phyloP scores from a whole-genome alignment of 2,329 filamentous ascomycete genomes.

The Aspergillus sojae region DNA sequence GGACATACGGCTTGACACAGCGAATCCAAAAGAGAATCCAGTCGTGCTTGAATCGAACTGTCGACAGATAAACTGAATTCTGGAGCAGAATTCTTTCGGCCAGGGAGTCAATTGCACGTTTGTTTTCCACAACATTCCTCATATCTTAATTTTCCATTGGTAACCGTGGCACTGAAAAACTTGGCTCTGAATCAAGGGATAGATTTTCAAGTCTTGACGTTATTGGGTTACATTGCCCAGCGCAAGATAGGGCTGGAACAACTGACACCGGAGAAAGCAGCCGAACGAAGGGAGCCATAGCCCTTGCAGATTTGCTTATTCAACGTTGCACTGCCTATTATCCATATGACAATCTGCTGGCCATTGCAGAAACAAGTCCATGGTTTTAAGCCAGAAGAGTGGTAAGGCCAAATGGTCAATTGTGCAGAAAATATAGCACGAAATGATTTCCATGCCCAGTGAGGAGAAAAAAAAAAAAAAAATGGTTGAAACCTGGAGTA shows the following conservation, averaged over 20 bases:
- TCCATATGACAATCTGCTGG: not conserved
- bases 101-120: not conserved
- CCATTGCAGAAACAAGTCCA: not conserved
- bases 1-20: not conserved
- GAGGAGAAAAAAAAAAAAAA: not conserved
- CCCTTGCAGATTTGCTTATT: not conserved
- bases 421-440: not conserved
- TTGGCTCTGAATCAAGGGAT: slow-evolving; percentile 14
- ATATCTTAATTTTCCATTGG: not conserved
- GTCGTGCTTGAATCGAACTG: not conserved
- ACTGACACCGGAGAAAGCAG: not conserved
- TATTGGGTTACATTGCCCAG: not conserved
- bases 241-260: not conserved
- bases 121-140: slow-evolving; percentile 6
- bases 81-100: not conserved
- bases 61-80: not conserved
- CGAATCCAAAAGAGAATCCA: not conserved
- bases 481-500: slow-evolving; percentile 12
- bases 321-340: not conserved
- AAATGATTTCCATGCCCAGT: not conserved
- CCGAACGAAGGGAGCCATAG: not conserved
- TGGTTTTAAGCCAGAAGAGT: not conserved
- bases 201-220: slow-evolving; percentile 1
- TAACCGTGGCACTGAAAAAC: not conserved
- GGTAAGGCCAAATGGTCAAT: too few species aligned